Evolutionary conservation across 139 green algal species (phyloP), one percentile per base, ranked within the genome.

Genomic region (Picochlorum sp.): DNA sequence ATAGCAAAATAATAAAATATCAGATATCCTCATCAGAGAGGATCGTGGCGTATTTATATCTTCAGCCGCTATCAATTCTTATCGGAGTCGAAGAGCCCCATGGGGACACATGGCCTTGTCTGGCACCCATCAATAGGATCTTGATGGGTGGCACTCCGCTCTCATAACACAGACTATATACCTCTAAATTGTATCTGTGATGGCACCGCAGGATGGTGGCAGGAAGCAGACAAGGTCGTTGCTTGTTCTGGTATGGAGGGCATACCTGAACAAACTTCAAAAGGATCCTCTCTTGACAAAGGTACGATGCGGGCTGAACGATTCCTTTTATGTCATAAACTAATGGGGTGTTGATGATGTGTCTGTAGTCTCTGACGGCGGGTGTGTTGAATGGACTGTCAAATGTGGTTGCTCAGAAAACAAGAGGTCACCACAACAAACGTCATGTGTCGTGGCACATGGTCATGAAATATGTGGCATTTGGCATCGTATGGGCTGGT

Each of bases 401-500:
- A n/a, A 65, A 78, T 49, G n/a, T 70, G 20, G 16, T 78, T 10
- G 60, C 71, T 3, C 71, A 78, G 60, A 45, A 51, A 2, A 26
- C 74, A 11, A 49, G 20, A 6, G 18, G 28, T 18, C 6, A 6
- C 11, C 23, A 38, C 31, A 41, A 41, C 14, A 44, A 7, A 10
- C 4, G 3, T 26, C 8, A 21, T 21, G 15, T 70, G 54, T 63
- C 74, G 45, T 74, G 66, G 66, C 41, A 65, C 13, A 66, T 52
- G 52, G 71, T 65, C 28, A 49, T 66, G 21, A 44, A 26, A 8
- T 50, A 74, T 3, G 66, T 30, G 4, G 18, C 68, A 0, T 78
- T 73, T 20, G 71, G 71, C 30, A 20, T 70, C 0, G 1, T 71
- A 14, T 73, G 60, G 60, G 41, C 45, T 7, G 71, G 65, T 8